These are phyloP conservation scores for Saccharomycopsis sp. DNA, from an alignment of 805 yeast species.

Conservation along the genomic window DNA sequence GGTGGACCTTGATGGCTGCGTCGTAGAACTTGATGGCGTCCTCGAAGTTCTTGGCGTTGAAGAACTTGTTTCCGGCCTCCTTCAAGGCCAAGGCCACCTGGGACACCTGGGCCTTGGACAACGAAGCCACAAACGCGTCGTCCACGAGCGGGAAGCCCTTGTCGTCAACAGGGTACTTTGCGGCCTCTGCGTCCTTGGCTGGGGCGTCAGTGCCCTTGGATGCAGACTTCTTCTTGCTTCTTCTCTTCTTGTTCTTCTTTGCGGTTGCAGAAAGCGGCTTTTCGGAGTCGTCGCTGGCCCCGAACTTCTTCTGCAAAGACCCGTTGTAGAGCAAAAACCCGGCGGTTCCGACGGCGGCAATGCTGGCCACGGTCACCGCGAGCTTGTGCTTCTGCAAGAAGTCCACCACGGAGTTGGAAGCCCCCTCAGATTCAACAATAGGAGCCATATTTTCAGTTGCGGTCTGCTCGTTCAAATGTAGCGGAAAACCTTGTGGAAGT, in stretches of 20 bases:
- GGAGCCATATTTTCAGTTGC: constrained; percentile 17
- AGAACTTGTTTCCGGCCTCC: constrained; percentile 80
- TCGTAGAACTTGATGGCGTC: constrained; percentile 77
- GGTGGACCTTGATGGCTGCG: constrained; percentile 64
- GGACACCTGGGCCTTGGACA: constrained; percentile 48
- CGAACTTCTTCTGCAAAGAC: constrained; percentile 18
- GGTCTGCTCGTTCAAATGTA: not conserved
- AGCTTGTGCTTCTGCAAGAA: constrained; percentile 49
- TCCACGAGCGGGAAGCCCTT: constrained; percentile 55
- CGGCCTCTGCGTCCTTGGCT: constrained; percentile 26
- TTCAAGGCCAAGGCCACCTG: constrained; percentile 70
- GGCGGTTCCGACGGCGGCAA: constrained; percentile 59
- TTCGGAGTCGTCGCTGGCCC: constrained; percentile 20
- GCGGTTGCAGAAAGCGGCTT: constrained; percentile 23
- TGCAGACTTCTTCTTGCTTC: constrained; percentile 29
- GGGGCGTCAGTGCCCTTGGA: constrained; percentile 13
- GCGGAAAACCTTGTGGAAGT: not conserved
- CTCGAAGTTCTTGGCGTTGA: constrained; percentile 60
- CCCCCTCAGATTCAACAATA: constrained; percentile 14
- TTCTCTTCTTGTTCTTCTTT: constrained; percentile 43
- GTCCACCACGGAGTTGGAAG: constrained; percentile 16
- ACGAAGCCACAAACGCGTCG: constrained; percentile 37
- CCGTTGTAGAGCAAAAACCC: constrained; percentile 39
- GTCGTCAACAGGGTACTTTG: constrained; percentile 44
- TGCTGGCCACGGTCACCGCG: constrained; percentile 56